A percentile compares a stretch with the other conserved stretches of the same genome.
phyloP scores from a whole-genome alignment of 208 protist genomes.

The Trypanosoma avium region DNA sequence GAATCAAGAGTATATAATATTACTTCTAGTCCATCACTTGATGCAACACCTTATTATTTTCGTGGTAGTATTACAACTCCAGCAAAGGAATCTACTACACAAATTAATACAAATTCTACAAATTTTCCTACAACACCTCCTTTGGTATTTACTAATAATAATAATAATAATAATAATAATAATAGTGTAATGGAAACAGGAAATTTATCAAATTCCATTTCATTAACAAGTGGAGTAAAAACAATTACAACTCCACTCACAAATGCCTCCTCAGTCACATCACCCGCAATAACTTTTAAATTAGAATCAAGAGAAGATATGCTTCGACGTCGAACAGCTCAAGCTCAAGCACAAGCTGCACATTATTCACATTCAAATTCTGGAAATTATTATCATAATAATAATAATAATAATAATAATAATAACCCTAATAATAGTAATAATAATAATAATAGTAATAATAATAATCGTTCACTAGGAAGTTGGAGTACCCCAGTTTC shows the following conservation, averaged over 20 bases:
- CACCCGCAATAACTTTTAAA: conserved; percentile 39
- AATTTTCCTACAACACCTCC: not conserved
- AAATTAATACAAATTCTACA: not conserved
- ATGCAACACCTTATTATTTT: conserved; percentile 5
- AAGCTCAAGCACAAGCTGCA: conserved; percentile 36
- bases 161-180: too few species aligned
- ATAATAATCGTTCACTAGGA: conserved; percentile 33
- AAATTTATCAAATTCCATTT: too few species aligned
- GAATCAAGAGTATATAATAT: conserved; percentile 3
- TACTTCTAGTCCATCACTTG: conserved; percentile 2
- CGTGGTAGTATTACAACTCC: not conserved
- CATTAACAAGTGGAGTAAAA: conserved; percentile 3
- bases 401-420: too few species aligned
- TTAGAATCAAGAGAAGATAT: conserved; percentile 85
- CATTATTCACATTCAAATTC: conserved; percentile 27
- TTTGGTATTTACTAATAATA: not conserved
- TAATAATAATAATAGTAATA: conserved; percentile 29
- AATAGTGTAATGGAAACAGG: too few species aligned
- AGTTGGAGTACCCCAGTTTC: conserved; percentile 27
- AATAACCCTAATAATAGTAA: too few species aligned
- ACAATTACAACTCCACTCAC: conserved; percentile 12
- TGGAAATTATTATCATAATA: too few species aligned
- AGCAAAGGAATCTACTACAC: not conserved
- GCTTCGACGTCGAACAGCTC: conserved; percentile 71
- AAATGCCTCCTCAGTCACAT: conserved; percentile 4